Base-by-base conservation (phyloP, 164 flowering plant species). In the Stephania yunnanensis region DNA sequence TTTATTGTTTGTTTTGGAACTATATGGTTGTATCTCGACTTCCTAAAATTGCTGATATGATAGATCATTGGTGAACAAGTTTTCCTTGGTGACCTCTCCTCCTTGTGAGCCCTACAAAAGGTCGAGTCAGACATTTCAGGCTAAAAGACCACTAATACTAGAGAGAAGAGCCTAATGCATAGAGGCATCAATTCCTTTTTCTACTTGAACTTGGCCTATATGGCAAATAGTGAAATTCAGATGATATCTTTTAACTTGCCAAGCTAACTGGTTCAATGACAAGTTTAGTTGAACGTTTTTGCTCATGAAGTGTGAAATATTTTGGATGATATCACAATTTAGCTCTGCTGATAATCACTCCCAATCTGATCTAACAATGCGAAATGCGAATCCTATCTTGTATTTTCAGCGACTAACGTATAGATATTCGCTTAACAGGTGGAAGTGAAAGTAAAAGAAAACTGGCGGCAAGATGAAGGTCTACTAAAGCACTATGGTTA, bases 401-500 rank as follows among this genome's bases (percentile, higher is more conserved):
- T 42, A 10, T 30, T 44, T 29, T 70, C 36, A 44, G 30, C 44
- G 29, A 67, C 25, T 46, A 70, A 42, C 30, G 29, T 31, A 55
- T 55, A 67, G 12, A 12, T 67, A 17, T 72, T 72, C 48, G 13
- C 66, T 15, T 15, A 70, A 80, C 88, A 93, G 99, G 81, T 96
- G 53, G 93, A 91, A 83, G 98, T 96, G 73, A 92, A 87, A 81
- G 93, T 96, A 45, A 92, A 88, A 79, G 97, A 87, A 71, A 91
- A 93, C 63, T 96, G 98, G 98, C 82, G 98, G 77, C 93, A 94
- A 87, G 94, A 96, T 74, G 99, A 91, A 85, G 92, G 86, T 71
- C 93, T 94, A 30, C 79, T 96, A 71, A 94, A 89, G 80, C n/a
- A 81, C 80, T 94, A 94, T 71, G 99, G 99, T 25, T 96, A 96